A percentile compares a stretch with the other conserved stretches of the same genome.
Evolutionary conservation across 2,329 filamentous ascomycete species (phyloP).

Genomic region (Microdochium paspali): DNA sequence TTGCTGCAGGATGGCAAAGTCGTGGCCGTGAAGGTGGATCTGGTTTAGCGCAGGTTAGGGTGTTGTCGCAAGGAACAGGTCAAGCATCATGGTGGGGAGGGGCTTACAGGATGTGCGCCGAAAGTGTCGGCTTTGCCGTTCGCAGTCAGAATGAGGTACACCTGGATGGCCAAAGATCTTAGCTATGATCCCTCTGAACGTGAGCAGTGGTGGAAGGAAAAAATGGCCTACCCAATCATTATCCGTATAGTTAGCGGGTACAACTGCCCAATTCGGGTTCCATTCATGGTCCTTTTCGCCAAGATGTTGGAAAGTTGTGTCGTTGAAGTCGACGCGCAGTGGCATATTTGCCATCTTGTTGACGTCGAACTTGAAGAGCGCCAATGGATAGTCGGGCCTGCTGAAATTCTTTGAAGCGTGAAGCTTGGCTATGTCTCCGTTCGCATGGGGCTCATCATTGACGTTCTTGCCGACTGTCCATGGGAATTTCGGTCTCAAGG

Average conservation of each 20-base stretch:
- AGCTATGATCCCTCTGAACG: no score
- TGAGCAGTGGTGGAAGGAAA: no score
- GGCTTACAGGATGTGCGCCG: neutral
- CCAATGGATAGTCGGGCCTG: conserved; percentile 8
- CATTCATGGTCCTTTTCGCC: conserved; percentile 3
- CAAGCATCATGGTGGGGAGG: no score
- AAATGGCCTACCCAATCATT: conserved; percentile 8
- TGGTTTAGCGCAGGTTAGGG: no score
- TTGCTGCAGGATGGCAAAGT: conserved; percentile 20
- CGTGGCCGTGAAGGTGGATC: conserved; percentile 23
- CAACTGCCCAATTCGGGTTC: conserved; percentile 7
- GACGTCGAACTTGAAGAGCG: conserved; percentile 1
- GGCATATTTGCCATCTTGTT: neutral
- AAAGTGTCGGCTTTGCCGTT: neutral
- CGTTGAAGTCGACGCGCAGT: conserved; percentile 29
- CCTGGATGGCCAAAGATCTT: no score
- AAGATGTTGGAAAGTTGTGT: conserved; percentile 24
- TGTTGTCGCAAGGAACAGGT: no score
- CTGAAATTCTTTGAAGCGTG: no score
- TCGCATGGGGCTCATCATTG: no score
- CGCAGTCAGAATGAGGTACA: neutral
- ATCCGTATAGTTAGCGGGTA: conserved; percentile 8
- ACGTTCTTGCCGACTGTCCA: conserved; percentile 8
- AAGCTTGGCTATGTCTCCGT: no score
- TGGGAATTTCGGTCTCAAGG: conserved; percentile 15